These are phyloP conservation scores for Didymella lethalis DNA, from an alignment of 2,329 filamentous ascomycete genomes.

Conservation along the genomic window DNA sequence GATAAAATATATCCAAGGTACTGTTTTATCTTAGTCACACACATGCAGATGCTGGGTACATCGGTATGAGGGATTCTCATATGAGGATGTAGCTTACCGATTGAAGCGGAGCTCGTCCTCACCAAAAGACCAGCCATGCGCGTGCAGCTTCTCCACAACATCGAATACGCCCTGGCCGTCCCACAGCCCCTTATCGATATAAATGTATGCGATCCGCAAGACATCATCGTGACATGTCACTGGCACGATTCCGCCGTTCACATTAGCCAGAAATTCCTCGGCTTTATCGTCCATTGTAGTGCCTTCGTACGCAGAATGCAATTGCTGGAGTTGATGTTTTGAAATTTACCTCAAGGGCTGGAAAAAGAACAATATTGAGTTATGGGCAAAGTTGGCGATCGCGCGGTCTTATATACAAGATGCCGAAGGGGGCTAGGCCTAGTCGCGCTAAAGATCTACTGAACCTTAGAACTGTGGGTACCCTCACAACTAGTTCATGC, in stretches of 20 bases:
- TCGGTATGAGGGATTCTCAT: constrained; percentile 12
- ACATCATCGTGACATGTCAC: constrained; percentile 23
- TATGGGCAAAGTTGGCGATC: neutral
- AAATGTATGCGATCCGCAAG: constrained; percentile 25
- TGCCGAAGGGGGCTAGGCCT: neutral
- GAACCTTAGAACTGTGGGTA: neutral
- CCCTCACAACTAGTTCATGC: neutral
- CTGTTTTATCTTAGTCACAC: constrained; percentile 21
- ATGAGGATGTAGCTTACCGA: constrained; percentile 24
- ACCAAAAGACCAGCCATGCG: constrained; percentile 23
- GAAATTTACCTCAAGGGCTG: constrained; percentile 11
- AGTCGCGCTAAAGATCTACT: neutral
- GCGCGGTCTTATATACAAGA: neutral
- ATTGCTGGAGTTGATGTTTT: constrained; percentile 18
- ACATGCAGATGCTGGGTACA: constrained; percentile 21
- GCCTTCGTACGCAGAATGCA: constrained; percentile 22
- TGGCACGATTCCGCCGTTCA: constrained; percentile 22
- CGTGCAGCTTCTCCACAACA: constrained; percentile 21
- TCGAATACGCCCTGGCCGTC: constrained; percentile 20
- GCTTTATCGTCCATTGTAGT: constrained; percentile 23
- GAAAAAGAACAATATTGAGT: constrained; percentile 7
- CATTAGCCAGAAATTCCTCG: constrained; percentile 19
- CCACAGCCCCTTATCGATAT: constrained; percentile 21
- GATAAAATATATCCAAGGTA: constrained; percentile 24
- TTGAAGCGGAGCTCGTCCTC: constrained; percentile 22